Conservation (phyloP, 371 early-diverging fungal species). For the Chytridium lagenaria region DNA sequence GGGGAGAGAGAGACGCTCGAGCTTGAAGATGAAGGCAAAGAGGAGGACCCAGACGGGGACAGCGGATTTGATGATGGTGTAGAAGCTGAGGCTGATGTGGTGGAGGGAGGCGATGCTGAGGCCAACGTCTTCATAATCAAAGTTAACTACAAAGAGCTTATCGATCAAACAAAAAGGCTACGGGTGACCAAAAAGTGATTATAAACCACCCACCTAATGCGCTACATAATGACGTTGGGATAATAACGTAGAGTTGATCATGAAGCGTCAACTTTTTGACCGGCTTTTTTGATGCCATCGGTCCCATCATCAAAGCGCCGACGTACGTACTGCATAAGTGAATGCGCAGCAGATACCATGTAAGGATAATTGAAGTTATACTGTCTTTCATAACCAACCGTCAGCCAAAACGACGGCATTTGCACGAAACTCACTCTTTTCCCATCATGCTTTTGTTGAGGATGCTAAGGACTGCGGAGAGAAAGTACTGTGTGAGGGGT, state of each 20-base stretch:
- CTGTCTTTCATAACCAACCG: slow-evolving; percentile 3
- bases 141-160: too few relatives aligned
- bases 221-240: slow-evolving; percentile 30
- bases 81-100: slow-evolving; percentile 84
- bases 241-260: neutral
- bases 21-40: slow-evolving; percentile 86
- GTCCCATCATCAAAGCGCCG: slow-evolving; percentile 14
- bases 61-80: slow-evolving; percentile 94
- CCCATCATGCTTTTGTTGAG: slow-evolving; percentile 34
- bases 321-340: slow-evolving; percentile 18
- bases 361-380: slow-evolving; percentile 34
- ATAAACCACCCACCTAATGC: slow-evolving; percentile 22
- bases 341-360: slow-evolving; percentile 27
- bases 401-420: neutral
- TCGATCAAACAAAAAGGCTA: too few relatives aligned
- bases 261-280: neutral
- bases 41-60: slow-evolving; percentile 86
- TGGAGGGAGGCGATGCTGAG: slow-evolving; percentile 36
- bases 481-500: slow-evolving; percentile 17
- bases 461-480: slow-evolving; percentile 26
- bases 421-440: slow-evolving; percentile 19
- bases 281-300: neutral
- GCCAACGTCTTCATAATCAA: slow-evolving; percentile 35
- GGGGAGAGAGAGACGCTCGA: slow-evolving; percentile 68
- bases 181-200: too few relatives aligned